phyloP scores from a whole-genome alignment of 305 asterid genomes.

The Fraxinus platypoda region DNA sequence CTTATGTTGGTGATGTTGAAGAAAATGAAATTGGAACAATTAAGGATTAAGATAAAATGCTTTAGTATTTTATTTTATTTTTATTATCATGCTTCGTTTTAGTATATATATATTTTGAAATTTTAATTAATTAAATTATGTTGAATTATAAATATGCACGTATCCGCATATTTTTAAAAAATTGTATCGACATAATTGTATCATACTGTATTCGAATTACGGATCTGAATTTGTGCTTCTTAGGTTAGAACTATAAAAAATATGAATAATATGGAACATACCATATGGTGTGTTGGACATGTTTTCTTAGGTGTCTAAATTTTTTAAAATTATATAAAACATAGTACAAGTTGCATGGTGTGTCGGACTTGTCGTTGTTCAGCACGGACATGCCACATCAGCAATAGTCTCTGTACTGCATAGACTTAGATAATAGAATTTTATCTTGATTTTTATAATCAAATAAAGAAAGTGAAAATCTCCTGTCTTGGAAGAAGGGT shows the following conservation, averaged over 20 bases:
- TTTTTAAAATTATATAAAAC: neutral
- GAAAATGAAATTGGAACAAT: neutral
- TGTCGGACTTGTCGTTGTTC: neutral
- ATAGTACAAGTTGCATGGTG: neutral
- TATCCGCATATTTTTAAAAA: no score
- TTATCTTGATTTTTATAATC: neutral
- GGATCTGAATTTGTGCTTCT: neutral
- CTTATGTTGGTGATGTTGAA: neutral
- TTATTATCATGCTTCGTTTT: neutral
- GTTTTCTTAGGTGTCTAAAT: neutral
- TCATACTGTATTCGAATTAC: neutral
- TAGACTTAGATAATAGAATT: neutral
- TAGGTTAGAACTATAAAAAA: neutral
- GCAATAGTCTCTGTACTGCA: neutral
- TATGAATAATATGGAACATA: neutral
- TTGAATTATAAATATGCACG: no score
- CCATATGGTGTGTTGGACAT: neutral
- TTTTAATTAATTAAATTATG: neutral
- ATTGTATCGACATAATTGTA: neutral
- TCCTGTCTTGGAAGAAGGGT: neutral
- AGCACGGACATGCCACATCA: neutral
- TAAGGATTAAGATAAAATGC: no score
- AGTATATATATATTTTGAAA: no score
- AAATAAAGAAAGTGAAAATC: neutral
- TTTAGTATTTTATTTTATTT: no score